Evolutionary conservation across 1,284 basidiomycete genomes (phyloP).

Genomic region (Neolentinus lepideus): DNA sequence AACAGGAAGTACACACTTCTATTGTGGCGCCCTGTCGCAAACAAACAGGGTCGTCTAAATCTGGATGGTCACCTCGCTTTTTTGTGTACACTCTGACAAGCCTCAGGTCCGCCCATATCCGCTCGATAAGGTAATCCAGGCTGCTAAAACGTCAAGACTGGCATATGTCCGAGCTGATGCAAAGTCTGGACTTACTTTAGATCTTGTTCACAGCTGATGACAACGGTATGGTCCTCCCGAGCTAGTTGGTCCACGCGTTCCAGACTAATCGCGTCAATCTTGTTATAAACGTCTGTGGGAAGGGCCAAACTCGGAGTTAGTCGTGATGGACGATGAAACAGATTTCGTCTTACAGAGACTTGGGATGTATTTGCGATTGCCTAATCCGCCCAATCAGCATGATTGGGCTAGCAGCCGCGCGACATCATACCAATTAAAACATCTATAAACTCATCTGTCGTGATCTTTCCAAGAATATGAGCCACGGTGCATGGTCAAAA

Average conservation of each 20-base stretch:
- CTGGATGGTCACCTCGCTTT: slow-evolving; percentile 90
- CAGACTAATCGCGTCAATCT: slow-evolving; percentile 86
- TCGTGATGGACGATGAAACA: not conserved
- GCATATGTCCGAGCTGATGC: not conserved
- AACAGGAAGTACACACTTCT: slow-evolving; percentile 48
- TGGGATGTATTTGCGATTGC: slow-evolving; percentile 91
- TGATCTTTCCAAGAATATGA: slow-evolving; percentile 51
- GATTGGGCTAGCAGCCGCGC: not conserved
- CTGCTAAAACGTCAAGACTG: slow-evolving; percentile 30
- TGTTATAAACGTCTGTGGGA: slow-evolving; percentile 85
- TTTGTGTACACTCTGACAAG: slow-evolving; percentile 96
- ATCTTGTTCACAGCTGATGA: slow-evolving; percentile 92
- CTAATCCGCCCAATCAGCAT: slow-evolving; percentile 25
- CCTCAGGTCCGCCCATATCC: slow-evolving; percentile 84
- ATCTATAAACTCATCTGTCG: slow-evolving; percentile 96
- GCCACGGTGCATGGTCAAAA: not conserved
- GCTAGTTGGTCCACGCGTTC: slow-evolving; percentile 89
- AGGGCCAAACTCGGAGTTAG: slow-evolving; percentile 5
- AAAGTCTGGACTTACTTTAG: slow-evolving; percentile 52
- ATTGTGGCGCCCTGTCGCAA: slow-evolving; percentile 89
- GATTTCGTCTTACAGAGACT: slow-evolving; percentile 59
- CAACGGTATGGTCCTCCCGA: slow-evolving; percentile 81
- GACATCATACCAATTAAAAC: slow-evolving; percentile 70
- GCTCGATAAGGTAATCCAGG: slow-evolving; percentile 82
- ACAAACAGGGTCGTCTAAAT: slow-evolving; percentile 90